phyloP scores from a whole-genome alignment of 768 basidiomycete species.

The Exsudoporus frostii region DNA sequence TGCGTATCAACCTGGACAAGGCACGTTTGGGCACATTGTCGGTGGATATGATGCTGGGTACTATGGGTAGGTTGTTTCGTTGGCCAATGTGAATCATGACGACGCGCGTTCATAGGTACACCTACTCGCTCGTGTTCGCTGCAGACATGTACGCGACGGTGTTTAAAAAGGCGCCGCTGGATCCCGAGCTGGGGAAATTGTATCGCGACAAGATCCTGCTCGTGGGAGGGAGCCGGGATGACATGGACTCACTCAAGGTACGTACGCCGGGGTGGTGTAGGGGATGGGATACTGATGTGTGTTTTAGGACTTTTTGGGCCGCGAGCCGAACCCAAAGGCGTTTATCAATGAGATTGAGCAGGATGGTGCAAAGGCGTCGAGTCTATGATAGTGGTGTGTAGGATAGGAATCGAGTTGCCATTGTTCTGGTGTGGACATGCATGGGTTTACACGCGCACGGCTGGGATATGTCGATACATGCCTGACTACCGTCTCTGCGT shows the following conservation, averaged over 20 bases:
- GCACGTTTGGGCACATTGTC: conserved; percentile 71
- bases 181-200: conserved; percentile 57
- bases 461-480: too few species aligned
- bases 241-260: conserved; percentile 62
- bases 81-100: background rate
- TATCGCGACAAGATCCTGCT: conserved; percentile 77
- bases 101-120: conserved; percentile 42
- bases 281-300: background rate
- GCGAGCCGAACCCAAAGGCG: conserved; percentile 70
- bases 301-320: conserved; percentile 74
- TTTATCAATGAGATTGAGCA: conserved; percentile 64
- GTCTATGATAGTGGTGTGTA: background rate
- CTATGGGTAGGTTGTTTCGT: conserved; percentile 43
- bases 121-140: conserved; percentile 67
- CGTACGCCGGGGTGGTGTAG: background rate
- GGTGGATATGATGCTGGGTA: conserved; percentile 72
- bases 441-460: too few species aligned
- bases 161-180: conserved; percentile 78
- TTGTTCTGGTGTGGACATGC: too few species aligned
- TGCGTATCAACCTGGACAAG: conserved; percentile 62
- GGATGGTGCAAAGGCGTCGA: background rate
- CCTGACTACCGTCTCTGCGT: background rate
- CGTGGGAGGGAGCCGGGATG: conserved; percentile 73
- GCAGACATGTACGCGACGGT: conserved; percentile 66
- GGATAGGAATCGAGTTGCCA: background rate